Evolutionary conservation across 2,329 filamentous ascomycete species (phyloP).

Genomic region (Didymella exigua): DNA sequence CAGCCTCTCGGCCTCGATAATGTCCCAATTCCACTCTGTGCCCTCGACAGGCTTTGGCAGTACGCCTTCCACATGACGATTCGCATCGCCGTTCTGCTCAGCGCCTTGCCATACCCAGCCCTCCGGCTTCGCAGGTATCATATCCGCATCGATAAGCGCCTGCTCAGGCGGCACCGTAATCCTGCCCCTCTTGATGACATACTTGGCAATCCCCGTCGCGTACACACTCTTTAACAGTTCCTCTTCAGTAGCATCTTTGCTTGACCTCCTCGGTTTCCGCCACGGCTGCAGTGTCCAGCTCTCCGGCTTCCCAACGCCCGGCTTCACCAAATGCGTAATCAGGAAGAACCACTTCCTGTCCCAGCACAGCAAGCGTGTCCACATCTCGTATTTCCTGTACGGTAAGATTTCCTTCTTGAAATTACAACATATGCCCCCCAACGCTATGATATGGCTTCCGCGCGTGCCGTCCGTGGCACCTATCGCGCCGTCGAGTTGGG

Average conservation of each 20-base stretch:
- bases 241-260: constrained; percentile 33
- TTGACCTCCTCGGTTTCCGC: constrained; percentile 23
- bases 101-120: constrained; percentile 50
- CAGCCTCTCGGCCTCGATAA: constrained; percentile 63
- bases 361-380: constrained; percentile 55
- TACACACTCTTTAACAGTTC: constrained; percentile 53
- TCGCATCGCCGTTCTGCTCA: constrained; percentile 12
- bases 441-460: constrained; percentile 47
- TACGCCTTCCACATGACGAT: constrained; percentile 20
- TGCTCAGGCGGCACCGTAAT: constrained; percentile 84
- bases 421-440: constrained; percentile 55
- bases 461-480: constrained; percentile 28
- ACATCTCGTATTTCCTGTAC: constrained; percentile 54
- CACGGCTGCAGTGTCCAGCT: constrained; percentile 55
- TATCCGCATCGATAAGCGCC: constrained; percentile 70
- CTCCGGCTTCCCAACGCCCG: constrained; percentile 50
- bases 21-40: constrained; percentile 63
- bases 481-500: constrained; percentile 20
- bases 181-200: constrained; percentile 62
- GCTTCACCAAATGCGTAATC: constrained; percentile 55
- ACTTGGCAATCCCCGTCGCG: constrained; percentile 57
- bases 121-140: constrained; percentile 75
- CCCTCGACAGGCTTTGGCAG: constrained; percentile 43
- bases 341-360: constrained; percentile 59
- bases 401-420: constrained; percentile 57